Percentiles rank a stretch among this genome's conserved stretches.
These are phyloP conservation scores for Lasiodiplodia sp. DNA, from an alignment of 2,329 filamentous ascomycete genomes.

Conservation along the genomic window DNA sequence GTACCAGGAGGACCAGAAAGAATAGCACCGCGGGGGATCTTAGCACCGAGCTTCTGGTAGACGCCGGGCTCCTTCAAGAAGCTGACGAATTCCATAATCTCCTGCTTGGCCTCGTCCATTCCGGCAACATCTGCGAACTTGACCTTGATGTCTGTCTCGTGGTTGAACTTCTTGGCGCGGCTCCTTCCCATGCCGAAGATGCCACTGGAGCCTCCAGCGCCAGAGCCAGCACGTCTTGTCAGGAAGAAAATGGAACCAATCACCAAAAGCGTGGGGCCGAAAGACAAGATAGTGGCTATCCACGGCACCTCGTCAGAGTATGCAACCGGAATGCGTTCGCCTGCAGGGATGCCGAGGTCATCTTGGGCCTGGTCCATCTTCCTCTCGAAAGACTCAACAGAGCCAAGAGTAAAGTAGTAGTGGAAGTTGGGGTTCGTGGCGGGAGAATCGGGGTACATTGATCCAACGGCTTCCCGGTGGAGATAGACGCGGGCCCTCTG, in stretches of 20 bases:
- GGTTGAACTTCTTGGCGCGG: conserved; percentile 95
- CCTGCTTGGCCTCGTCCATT: conserved; percentile 96
- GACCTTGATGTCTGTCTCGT: conserved; percentile 94
- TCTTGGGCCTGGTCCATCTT: conserved; percentile 87
- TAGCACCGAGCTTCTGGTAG: conserved; percentile 93
- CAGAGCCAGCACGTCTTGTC: conserved; percentile 75
- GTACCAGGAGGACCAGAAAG: conserved; percentile 97
- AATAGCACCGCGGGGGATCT: conserved; percentile 96
- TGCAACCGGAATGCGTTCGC: conserved; percentile 91
- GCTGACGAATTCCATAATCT: conserved; percentile 99
- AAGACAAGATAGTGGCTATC: conserved; percentile 76
- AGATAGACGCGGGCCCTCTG: conserved; percentile 81
- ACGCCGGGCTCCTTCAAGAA: conserved; percentile 93
- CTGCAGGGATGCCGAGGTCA: conserved; percentile 82
- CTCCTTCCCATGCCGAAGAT: conserved; percentile 97
- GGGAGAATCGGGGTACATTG: conserved; percentile 78
- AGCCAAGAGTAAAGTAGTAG: conserved; percentile 96
- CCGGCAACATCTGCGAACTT: conserved; percentile 97
- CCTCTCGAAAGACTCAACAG: conserved; percentile 89
- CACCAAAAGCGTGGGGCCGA: conserved; percentile 86
- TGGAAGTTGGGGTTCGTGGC: conserved; percentile 73
- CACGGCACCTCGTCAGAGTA: conserved; percentile 80
- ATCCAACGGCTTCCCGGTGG: conserved; percentile 74
- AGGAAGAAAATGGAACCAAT: conserved; percentile 84
- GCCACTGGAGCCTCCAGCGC: conserved; percentile 68